Evolutionary conservation across 805 yeast genomes (phyloP), one percentile per base, ranked within the genome.

Genomic region (Vanderwaltozyma yarrowii): DNA sequence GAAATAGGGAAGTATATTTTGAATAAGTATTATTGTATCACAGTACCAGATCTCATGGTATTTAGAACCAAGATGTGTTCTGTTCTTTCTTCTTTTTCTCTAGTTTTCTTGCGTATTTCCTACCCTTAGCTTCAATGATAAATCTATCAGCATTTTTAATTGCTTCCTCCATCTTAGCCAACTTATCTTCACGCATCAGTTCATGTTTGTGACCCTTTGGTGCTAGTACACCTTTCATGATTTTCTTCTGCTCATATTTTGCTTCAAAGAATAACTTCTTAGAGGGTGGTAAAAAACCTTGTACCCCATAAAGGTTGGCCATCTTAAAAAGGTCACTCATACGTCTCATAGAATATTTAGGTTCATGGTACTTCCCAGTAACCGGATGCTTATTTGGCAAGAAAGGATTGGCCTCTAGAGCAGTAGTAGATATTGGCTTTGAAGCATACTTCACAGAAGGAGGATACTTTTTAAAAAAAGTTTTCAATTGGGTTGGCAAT

Each of bases 171-270:
- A 83, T 77, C 50, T 70, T 73, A 44, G 66, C 66, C 59, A 73
- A 65, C 59, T 85, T 78, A 17, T 62, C 75, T 11, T 67, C 75
- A 42, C 69, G 68, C 32, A 70, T 71, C 58, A 86, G 71, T 61
- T 87, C 94, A 71, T 86, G 75, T 62, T 78, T 80, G 49, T 77
- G 80, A 32, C 86, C 83, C 73, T 85, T 85, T 51, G 86, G 94
- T 54, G 64, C 66, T 52, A 75, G 58, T 19, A 83, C 83, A 60
- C 95, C 95, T 52, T 73, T 75, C 75, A 84, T 71, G 60, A 78
- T 72, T 53, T 71, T 71, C 66, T 81, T 80, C 44, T 71, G 67
- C 32, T 71, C 69, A 60, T 79, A 82, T 61, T 83, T 85, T 45
- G 84, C 92, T 53, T 76, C 76, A 63, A 72, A 84, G 74, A 87